Evolutionary conservation across 768 basidiomycete species (phyloP), one percentile per base, ranked within the genome.

Genomic region (Mycena chlorophos): DNA sequence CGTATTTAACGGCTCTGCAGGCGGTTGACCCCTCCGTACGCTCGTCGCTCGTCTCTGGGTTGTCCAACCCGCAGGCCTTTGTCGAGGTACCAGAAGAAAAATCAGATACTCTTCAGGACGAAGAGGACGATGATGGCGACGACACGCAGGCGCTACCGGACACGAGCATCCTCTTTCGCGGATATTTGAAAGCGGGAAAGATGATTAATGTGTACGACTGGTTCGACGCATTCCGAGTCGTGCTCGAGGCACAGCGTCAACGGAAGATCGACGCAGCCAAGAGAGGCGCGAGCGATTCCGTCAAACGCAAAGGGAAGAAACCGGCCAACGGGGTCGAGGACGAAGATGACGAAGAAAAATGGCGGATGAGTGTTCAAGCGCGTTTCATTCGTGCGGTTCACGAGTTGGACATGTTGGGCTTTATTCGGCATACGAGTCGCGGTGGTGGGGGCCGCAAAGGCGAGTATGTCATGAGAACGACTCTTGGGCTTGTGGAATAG

Each of bases 151-250:
- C 80, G 43, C 76, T 88, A 38, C 86, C 89, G 0, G 91, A 94
- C 62, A 86, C 83, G 1, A 86, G 82, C 62, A 88, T 93, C 54
- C 73, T 93, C 14, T 90, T 93, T 73, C 74, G 73, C 45, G 78
- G 89, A 20, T 94, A 91, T 70, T 75, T 86, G 39, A 86, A 91
- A 63, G 87, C 88, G 45, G 89, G 89, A 42, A 86, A 80, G 71
- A 81, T 88, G 82, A 83, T 94, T 69, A 94, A 94, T 65, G 79
- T 91, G 2, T 92, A 89, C 66, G 92, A 94, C 68, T 93, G 91
- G 92, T 92, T 85, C 64, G 85, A 89, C 61, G 81, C 87, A 22
- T 94, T 94, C 68, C 77, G 81, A 28, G 68, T 76, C 20, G 86
- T 82, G 28, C 69, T 93, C 51, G 89, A 90, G 66, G 72, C 71